Conservation (phyloP, 2,329 filamentous ascomycete species). For the Nigrospora oryzae region DNA sequence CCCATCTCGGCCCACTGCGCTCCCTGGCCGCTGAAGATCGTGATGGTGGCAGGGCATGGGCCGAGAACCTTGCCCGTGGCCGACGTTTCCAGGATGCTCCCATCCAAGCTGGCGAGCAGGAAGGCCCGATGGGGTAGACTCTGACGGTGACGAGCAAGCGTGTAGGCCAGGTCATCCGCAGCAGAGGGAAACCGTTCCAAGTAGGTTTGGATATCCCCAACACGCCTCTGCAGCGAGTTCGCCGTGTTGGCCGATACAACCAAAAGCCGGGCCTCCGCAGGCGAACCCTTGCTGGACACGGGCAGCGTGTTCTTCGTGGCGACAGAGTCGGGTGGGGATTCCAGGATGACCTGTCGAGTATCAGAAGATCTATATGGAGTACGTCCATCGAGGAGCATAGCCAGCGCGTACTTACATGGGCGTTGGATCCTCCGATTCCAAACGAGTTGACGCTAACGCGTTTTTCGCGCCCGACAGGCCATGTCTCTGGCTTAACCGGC, state of each 20-base stretch:
- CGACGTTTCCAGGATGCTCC: no score
- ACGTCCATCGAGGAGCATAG: background rate
- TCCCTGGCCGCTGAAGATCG: constrained; percentile 23
- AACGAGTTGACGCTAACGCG: constrained; percentile 23
- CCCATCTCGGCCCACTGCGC: constrained; percentile 19
- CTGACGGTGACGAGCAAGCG: constrained; percentile 18
- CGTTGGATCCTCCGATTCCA: constrained; percentile 22
- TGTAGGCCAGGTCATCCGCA: constrained; percentile 17
- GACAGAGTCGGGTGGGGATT: no score
- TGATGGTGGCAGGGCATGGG: constrained; percentile 4
- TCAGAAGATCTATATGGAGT: no score
- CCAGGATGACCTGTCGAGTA: no score
- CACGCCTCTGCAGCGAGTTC: constrained; percentile 6
- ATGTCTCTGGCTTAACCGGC: constrained; percentile 9
- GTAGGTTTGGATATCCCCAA: no score
- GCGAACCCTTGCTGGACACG: no score
- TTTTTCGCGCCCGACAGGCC: constrained; percentile 9
- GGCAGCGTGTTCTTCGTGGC: no score
- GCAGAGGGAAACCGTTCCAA: no score
- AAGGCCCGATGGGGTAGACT: constrained; percentile 17
- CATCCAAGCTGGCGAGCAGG: constrained; percentile 6
- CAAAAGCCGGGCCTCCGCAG: constrained; percentile 2
- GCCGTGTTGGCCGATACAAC: constrained; percentile 12
- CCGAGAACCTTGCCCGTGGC: background rate
- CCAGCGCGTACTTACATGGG: constrained; percentile 5